Conservation (phyloP, 2,329 filamentous ascomycete species). For the Calonectria pauciramosa region DNA sequence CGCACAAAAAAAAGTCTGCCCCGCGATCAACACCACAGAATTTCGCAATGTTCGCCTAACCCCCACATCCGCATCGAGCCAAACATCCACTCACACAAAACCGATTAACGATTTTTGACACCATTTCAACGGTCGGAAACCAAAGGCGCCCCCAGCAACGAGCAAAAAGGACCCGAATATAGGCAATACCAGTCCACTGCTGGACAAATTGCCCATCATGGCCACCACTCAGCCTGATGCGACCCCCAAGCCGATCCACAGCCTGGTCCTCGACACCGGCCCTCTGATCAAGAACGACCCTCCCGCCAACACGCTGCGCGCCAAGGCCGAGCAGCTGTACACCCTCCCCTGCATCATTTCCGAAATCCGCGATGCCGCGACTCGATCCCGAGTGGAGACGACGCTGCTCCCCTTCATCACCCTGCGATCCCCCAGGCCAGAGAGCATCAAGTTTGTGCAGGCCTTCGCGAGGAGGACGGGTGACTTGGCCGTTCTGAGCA, state of each 20-base stretch:
- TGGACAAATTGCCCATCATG: constrained; percentile 34
- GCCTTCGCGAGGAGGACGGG: constrained; percentile 92
- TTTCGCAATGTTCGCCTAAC: constrained; percentile 37
- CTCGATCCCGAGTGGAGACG: constrained; percentile 84
- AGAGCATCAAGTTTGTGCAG: constrained; percentile 83
- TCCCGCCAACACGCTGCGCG: constrained; percentile 83
- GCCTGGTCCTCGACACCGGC: constrained; percentile 89
- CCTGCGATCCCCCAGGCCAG: constrained; percentile 79
- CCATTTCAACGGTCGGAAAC: background rate
- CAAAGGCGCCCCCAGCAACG: background rate
- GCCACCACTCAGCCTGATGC: constrained; percentile 30
- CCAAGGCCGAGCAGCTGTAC: constrained; percentile 81
- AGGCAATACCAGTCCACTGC: background rate
- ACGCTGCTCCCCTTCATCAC: constrained; percentile 88
- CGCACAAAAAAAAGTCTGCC: constrained; percentile 38
- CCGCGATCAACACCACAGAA: constrained; percentile 43
- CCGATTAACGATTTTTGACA: constrained; percentile 6
- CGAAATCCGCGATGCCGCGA: constrained; percentile 90
- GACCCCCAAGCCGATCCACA: constrained; percentile 78
- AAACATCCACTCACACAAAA: background rate
- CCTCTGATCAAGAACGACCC: constrained; percentile 96
- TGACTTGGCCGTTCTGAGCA: constrained; percentile 88
- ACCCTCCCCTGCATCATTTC: constrained; percentile 88
- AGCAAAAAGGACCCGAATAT: background rate
- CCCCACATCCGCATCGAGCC: constrained; percentile 22